phyloP scores from a whole-genome alignment of 176 grass and related monocot genomes.

The Carex parvula region DNA sequence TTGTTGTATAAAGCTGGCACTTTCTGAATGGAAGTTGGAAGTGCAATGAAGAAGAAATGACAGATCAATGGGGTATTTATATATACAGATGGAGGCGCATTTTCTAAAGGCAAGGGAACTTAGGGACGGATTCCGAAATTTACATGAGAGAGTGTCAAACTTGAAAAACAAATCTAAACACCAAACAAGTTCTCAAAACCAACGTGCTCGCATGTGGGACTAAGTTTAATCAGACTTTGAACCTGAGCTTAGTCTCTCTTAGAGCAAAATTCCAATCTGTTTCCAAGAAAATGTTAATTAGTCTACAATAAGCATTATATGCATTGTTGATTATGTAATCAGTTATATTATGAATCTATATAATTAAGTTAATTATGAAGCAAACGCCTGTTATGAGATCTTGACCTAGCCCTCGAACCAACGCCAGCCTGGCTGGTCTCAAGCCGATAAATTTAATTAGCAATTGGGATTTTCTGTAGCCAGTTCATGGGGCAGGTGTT shows the following conservation, averaged over 20 bases:
- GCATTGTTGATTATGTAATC: neutral
- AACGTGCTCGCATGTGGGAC: constrained; percentile 10
- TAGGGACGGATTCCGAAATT: constrained; percentile 33
- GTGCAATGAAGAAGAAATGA: constrained; percentile 15
- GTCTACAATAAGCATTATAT: neutral
- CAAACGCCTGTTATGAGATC: neutral
- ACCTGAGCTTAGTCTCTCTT: neutral
- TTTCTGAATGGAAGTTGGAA: neutral
- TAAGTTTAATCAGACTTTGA: constrained; percentile 11
- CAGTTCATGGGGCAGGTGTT: neutral
- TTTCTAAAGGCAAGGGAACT: constrained; percentile 26
- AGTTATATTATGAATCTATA: neutral
- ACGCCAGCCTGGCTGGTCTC: constrained; percentile 11
- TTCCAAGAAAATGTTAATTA: constrained; percentile 13
- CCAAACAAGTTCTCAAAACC: neutral
- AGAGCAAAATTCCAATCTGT: neutral
- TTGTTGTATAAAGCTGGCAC: neutral
- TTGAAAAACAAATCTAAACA: neutral
- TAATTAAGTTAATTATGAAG: neutral
- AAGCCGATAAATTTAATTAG: neutral
- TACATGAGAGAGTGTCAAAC: constrained; percentile 10
- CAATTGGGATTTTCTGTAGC: neutral
- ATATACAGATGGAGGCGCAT: constrained; percentile 3
- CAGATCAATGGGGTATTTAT: constrained; percentile 33
- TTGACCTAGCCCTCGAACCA: constrained; percentile 24